These are phyloP conservation scores for Friedmanniomyces endolithicus DNA, from an alignment of 495 filamentous ascomycete species.

Conservation along the genomic window DNA sequence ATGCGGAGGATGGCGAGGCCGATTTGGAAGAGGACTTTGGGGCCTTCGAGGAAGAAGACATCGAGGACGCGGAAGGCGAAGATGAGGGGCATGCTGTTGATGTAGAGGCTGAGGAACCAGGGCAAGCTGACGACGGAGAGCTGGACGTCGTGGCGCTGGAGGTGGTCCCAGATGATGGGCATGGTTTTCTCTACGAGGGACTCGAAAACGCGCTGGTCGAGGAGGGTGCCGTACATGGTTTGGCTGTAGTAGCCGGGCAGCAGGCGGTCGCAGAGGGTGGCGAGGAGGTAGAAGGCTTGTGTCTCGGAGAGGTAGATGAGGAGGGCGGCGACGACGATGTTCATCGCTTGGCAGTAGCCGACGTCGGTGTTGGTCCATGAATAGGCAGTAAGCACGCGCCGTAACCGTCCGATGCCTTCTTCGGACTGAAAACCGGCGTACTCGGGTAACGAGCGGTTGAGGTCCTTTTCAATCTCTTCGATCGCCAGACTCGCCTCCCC, in stretches of 20 bases:
- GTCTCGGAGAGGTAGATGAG: slow-evolving; percentile 96
- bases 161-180: slow-evolving; percentile 96
- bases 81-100: slow-evolving; percentile 97
- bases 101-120: slow-evolving; percentile 96
- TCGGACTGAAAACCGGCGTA: slow-evolving; percentile 96
- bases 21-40: slow-evolving; percentile 93
- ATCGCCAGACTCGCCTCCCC: slow-evolving; percentile 84
- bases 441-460: slow-evolving; percentile 90
- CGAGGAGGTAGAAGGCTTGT: slow-evolving; percentile 91
- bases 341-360: slow-evolving; percentile 98
- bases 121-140: slow-evolving; percentile 96
- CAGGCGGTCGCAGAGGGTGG: slow-evolving; percentile 80
- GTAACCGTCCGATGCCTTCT: slow-evolving; percentile 80
- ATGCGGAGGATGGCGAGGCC: slow-evolving; percentile 92
- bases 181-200: slow-evolving; percentile 95
- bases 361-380: slow-evolving; percentile 92
- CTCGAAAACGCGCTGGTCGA: slow-evolving; percentile 95
- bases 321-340: slow-evolving; percentile 91
- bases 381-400: slow-evolving; percentile 86
- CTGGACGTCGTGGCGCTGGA: slow-evolving; percentile 88
- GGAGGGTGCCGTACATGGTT: slow-evolving; percentile 95
- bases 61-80: slow-evolving; percentile 95
- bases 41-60: slow-evolving; percentile 95
- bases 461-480: slow-evolving; percentile 96
- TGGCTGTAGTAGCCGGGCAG: slow-evolving; percentile 94